Evolutionary conservation across 495 filamentous ascomycete genomes (phyloP), one percentile per base, ranked within the genome.

Genomic region (Recurvomyces mirabilis): DNA sequence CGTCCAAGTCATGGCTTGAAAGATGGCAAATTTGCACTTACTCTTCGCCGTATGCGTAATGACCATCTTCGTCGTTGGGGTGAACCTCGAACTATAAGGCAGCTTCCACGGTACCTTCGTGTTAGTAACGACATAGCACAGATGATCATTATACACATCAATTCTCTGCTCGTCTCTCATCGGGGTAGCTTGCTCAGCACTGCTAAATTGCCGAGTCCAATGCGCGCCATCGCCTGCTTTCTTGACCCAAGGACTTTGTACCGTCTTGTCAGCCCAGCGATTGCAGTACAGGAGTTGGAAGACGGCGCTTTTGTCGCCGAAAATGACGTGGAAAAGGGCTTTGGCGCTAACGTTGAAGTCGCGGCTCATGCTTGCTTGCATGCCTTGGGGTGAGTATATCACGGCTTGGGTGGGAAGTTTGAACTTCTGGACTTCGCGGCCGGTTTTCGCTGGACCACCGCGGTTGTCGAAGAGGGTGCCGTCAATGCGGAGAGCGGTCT

Each of bases 51-150:
- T 71, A 58, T 94, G 85, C 9, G 91, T 94, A 47, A 98, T 93
- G 36, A 94, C 86, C 41, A 94, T 77, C 65, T 94, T 95, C 49
- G 75, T 88, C 23, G 89, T 76, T 24, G 96, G 68, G 54, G 81
- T 78, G 64, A 95, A 95, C 20, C 77, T 71, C 25, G 82, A 72
- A 35, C 73, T 69, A 60, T 84, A 74, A 1, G 93, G 91, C 14
- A 96, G 72, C 66, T 93, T 84, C 86, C 87, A 95, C 1, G 89
- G 87, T 0, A 77, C 82, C 55, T 85, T 86, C 48, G 77, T 77
- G 58, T 95, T 84, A 12, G 84, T 87, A 35, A 96, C 73, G 29
- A 94, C 86, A 61, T 98, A 98, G 60, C 87, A 94, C 33, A 96
- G 71, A 59, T 96, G 89, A 51, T 96, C 93, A 61, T 88, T 93